Evolutionary conservation across 768 basidiomycete species (phyloP).

Genomic region (Termitomyces sp.): DNA sequence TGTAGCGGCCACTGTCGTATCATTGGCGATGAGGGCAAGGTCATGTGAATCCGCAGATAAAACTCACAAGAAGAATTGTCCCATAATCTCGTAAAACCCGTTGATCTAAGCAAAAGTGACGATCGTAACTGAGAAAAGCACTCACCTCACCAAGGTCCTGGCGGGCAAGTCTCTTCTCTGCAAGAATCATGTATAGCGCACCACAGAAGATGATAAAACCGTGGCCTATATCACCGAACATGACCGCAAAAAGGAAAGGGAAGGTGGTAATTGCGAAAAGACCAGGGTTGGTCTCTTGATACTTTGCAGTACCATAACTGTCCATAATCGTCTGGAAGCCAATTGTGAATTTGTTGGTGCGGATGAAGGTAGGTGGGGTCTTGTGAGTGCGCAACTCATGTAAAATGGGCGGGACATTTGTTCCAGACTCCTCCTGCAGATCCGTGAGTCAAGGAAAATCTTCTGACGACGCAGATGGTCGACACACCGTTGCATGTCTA

Average conservation of each 20-base stretch:
- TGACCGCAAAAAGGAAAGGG: slow-evolving; percentile 98
- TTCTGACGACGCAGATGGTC: neutral
- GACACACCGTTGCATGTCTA: slow-evolving; percentile 75
- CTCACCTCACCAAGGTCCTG: slow-evolving; percentile 69
- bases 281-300: slow-evolving; percentile 97
- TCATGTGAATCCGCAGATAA: neutral
- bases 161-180: slow-evolving; percentile 78
- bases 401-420: slow-evolving; percentile 86
- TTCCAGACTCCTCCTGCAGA: slow-evolving; percentile 80
- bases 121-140: slow-evolving; percentile 3
- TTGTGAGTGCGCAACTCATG: slow-evolving; percentile 86
- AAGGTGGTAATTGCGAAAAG: slow-evolving; percentile 89
- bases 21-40: slow-evolving; percentile 7
- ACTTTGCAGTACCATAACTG: slow-evolving; percentile 89
- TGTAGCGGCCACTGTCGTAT: slow-evolving; percentile 83
- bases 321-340: slow-evolving; percentile 99
- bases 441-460: slow-evolving; percentile 17
- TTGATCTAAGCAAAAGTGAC: neutral
- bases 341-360: slow-evolving; percentile 94
- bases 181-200: slow-evolving; percentile 79
- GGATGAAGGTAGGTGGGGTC: slow-evolving; percentile 92
- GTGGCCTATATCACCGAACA: slow-evolving; percentile 99
- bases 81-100: slow-evolving; percentile 51
- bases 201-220: slow-evolving; percentile 76
- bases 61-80: slow-evolving; percentile 90